Evolutionary conservation across 148 eudicot species (phyloP), one percentile per base, ranked within the genome.

Genomic region (Silene uniflora): DNA sequence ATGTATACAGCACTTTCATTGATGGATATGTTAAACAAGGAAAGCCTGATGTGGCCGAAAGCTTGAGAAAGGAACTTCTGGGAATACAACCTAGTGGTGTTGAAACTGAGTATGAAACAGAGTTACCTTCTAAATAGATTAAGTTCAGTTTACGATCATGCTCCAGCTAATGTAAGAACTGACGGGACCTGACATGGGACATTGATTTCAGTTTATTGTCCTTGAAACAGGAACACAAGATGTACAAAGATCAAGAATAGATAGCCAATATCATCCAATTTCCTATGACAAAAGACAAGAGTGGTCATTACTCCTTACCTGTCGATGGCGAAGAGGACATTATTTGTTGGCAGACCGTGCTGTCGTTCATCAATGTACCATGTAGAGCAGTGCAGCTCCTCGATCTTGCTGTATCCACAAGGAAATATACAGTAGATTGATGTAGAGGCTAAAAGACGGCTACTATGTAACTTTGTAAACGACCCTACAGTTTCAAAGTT

Each of bases 1-100:
- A 83, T 54, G 70, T 87, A 23, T 90, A 91, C 67, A 72, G 69
- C 59, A 82, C 85, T 73, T 93, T 90, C 62, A 84, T 89, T 72
- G 85, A 87, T 77, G 91, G 91, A 32, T 86, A 89, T 56, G 66
- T 59, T 22, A 87, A 87, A 76, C 82, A 76, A 69, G 98, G 98
- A 55, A 85, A 88, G 54, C 23, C 72, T 4, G 89, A 86, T 29
- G 62, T 81, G 76, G 97, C 84, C 1, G 77, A 75, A 47, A 84
- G 66, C 35, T 77, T 89, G 72, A 86, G 86, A 82, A 81, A 84
- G 74, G 97, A 93, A 77, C 85, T 88, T 90, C 67, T 81, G 49
- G 66, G 65, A 32, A 73, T 47, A 56, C 54, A 67, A 49, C 59
- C 49, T n/a, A 8, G 14, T 61, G 14, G 65, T 22, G 65, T 10